Percentiles rank a stretch among this genome's conserved stretches.
phyloP scores from a whole-genome alignment of 352 stramenopile genomes.

The Phytophthora nicotianae region DNA sequence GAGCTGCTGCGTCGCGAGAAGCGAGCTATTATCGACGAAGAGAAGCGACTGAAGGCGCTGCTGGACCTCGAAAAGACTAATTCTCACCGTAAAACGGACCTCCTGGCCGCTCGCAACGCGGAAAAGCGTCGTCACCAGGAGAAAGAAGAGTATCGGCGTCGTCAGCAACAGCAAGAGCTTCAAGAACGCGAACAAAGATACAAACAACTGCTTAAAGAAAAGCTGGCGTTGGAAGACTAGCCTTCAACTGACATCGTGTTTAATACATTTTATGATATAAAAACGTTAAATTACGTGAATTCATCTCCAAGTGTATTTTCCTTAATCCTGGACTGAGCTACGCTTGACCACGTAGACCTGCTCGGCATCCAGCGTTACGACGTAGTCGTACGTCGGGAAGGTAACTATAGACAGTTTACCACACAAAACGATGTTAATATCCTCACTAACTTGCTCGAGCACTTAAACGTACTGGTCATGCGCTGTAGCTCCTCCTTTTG shows the following conservation, averaged over 20 bases:
- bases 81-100: conserved; percentile 90
- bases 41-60: conserved; percentile 92
- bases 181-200: conserved; percentile 69
- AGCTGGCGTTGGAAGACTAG: conserved; percentile 67
- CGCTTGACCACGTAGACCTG: conserved; percentile 84
- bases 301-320: conserved; percentile 9
- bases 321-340: conserved; percentile 38
- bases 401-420: conserved; percentile 45
- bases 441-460: not conserved
- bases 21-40: conserved; percentile 94
- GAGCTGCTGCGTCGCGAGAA: conserved; percentile 93
- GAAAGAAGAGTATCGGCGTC: conserved; percentile 85
- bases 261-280: conserved; percentile 22
- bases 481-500: conserved; percentile 70
- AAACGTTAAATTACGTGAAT: not conserved
- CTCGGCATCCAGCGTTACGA: conserved; percentile 63
- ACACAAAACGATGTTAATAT: conserved; percentile 4
- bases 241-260: conserved; percentile 7
- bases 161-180: conserved; percentile 68
- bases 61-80: conserved; percentile 95
- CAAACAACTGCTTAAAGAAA: conserved; percentile 81
- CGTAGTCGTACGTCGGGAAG: conserved; percentile 70
- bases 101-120: conserved; percentile 89
- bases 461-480: conserved; percentile 52
- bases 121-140: conserved; percentile 91